Percentiles rank a stretch among this genome's conserved stretches.
phyloP scores from a whole-genome alignment of 257 asterid genomes.

The Hygrophila difformis region DNA sequence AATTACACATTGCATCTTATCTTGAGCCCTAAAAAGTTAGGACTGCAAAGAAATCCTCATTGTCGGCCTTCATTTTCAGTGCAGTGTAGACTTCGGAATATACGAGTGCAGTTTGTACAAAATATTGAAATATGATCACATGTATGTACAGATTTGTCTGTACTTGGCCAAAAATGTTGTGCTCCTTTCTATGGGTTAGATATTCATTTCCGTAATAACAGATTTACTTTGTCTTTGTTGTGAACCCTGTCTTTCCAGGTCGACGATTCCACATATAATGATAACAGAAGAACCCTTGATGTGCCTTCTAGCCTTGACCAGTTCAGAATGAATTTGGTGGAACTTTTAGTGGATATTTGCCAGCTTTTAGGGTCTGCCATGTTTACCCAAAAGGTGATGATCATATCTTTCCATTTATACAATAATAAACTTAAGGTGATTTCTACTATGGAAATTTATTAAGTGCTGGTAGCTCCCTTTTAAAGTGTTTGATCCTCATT shows the following conservation, averaged over 20 bases:
- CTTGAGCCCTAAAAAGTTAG: constrained; percentile 1
- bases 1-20: background rate
- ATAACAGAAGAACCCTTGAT: constrained; percentile 40
- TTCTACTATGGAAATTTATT: too few relatives aligned
- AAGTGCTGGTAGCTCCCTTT: too few relatives aligned
- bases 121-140: constrained; percentile 11
- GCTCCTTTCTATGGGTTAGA: constrained; percentile 5
- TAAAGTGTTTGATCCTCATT: too few relatives aligned
- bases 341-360: constrained; percentile 66
- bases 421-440: too few relatives aligned
- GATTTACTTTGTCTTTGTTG: constrained; percentile 6
- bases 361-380: constrained; percentile 66
- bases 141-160: constrained; percentile 5
- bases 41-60: background rate
- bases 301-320: constrained; percentile 75
- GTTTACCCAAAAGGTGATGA: constrained; percentile 56
- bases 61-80: background rate
- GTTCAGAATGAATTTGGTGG: constrained; percentile 70
- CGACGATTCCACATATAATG: constrained; percentile 50
- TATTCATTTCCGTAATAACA: constrained; percentile 6
- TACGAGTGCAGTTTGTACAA: constrained; percentile 1
- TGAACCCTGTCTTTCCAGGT: constrained; percentile 42
- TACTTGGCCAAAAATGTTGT: constrained; percentile 2
- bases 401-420: constrained; percentile 14
- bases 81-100: constrained; percentile 2